phyloP scores from a whole-genome alignment of 805 yeast genomes.

The Metschnikowia arizonensis region DNA sequence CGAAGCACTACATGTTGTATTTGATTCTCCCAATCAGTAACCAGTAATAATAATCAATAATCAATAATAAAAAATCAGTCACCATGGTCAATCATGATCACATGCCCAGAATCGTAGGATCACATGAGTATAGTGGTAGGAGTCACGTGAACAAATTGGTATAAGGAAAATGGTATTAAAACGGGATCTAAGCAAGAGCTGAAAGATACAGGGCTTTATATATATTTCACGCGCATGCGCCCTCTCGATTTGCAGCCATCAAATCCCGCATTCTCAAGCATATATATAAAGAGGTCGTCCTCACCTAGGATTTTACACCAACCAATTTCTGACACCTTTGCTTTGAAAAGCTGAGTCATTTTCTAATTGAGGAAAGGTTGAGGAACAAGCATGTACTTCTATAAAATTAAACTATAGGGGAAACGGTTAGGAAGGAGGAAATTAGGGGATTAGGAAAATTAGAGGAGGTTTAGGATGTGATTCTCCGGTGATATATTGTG shows the following conservation, averaged over 20 bases:
- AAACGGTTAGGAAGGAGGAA: too few species aligned
- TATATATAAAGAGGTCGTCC: neutral
- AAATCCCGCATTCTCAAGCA: neutral
- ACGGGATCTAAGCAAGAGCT: neutral
- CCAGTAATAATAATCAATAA: neutral
- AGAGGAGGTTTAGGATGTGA: too few species aligned
- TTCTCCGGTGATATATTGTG: too few species aligned
- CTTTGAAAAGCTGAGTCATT: too few species aligned
- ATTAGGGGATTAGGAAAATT: too few species aligned
- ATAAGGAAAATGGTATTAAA: too few species aligned
- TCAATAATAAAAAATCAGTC: neutral
- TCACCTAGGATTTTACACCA: neutral
- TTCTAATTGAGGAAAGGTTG: too few species aligned
- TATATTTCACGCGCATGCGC: slow-evolving; percentile 5
- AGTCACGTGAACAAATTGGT: neutral
- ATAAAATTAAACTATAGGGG: too few species aligned
- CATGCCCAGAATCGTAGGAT: neutral
- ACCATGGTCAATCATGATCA: neutral
- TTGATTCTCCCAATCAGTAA: too few species aligned
- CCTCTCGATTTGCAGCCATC: slow-evolving; percentile 4
- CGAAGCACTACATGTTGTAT: too few species aligned
- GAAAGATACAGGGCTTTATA: slow-evolving; percentile 8
- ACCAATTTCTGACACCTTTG: neutral
- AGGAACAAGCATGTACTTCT: too few species aligned
- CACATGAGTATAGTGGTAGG: too few species aligned